Conservation (phyloP, 257 asterid genomes). For the Solanum okadae region DNA sequence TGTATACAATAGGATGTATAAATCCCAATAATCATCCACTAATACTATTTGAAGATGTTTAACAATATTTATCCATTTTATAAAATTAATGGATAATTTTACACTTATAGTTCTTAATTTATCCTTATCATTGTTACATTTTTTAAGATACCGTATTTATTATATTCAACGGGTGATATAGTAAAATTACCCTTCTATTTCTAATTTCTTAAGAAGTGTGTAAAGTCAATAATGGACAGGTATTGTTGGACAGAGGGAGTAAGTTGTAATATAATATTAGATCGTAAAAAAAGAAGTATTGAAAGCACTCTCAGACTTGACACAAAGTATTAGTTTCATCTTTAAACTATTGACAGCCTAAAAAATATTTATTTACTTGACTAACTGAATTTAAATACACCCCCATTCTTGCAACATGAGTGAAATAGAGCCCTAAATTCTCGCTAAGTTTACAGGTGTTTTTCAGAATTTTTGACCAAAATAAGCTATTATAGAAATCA, state of each 20-base stretch:
- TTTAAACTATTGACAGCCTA: neutral
- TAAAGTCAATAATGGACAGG: neutral
- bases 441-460: neutral
- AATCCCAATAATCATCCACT: neutral
- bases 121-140: too few species aligned
- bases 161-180: too few species aligned
- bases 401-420: neutral
- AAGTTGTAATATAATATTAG: neutral
- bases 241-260: neutral
- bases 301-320: neutral
- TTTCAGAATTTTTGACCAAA: too few species aligned
- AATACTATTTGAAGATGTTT: neutral
- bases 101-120: neutral
- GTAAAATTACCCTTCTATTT: neutral
- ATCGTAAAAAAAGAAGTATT: neutral
- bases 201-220: neutral
- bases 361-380: neutral
- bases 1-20: neutral
- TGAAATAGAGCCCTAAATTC: neutral
- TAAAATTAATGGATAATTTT: too few species aligned
- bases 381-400: neutral
- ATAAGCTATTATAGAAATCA: too few species aligned
- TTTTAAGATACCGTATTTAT: too few species aligned
- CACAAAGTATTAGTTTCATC: neutral
- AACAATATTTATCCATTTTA: too few species aligned